Evolutionary conservation across 2,329 filamentous ascomycete species (phyloP).

Genomic region (Fusarium illudens): DNA sequence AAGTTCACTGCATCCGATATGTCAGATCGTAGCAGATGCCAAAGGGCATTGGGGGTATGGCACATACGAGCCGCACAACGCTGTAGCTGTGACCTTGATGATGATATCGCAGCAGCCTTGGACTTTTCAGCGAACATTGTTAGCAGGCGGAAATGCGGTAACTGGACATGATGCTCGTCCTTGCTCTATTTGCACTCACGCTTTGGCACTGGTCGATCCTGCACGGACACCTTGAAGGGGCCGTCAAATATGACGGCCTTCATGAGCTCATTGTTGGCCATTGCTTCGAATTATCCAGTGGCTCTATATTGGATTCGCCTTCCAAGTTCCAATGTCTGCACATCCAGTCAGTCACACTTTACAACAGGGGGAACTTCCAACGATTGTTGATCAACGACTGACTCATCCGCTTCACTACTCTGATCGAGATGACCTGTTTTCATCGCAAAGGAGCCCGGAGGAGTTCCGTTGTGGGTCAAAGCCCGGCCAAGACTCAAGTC

Average conservation of each 20-base stretch:
- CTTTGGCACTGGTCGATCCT: neutral
- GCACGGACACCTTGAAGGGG: neutral
- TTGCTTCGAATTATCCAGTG: no score
- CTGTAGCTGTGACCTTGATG: neutral
- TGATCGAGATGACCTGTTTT: no score
- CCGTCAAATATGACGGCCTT: neutral
- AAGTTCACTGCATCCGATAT: neutral
- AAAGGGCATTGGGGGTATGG: neutral
- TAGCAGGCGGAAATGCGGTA: neutral
- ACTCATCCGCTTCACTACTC: no score
- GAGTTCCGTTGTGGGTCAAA: no score
- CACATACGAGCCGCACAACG: neutral
- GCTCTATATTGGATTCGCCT: no score
- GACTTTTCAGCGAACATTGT: neutral
- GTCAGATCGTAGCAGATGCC: neutral
- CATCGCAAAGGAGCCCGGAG: no score
- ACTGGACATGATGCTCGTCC: neutral
- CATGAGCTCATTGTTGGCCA: neutral
- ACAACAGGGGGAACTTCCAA: no score
- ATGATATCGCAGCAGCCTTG: neutral
- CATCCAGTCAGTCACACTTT: no score
- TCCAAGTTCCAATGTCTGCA: neutral
- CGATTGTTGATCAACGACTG: no score
- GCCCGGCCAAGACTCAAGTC: no score
- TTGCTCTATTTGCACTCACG: neutral